Base-by-base conservation (phyloP, 371 early-diverging fungal species). In the Mortierella sp. region DNA sequence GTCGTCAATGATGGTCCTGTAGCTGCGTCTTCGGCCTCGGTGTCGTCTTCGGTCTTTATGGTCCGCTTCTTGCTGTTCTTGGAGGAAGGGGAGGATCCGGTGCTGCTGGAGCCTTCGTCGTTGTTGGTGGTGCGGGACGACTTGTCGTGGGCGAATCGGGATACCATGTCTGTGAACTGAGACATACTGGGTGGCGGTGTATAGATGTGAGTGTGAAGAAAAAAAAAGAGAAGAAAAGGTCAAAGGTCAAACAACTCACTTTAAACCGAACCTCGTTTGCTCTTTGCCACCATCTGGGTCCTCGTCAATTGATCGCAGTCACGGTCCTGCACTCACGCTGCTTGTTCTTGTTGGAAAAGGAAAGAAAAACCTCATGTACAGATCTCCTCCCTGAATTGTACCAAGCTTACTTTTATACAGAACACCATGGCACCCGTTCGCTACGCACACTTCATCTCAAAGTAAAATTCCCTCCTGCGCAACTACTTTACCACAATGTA, bases 361-460 rank as follows among this genome's bases (percentile, higher is more conserved):
- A 43, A 63, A 48, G 29, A 72, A 43, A 38, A 44, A 38, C 29
- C 3, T 27, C 21, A 54, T 18, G 41, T 14, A 49, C 38, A 44
- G 27, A 51, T 44, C 49, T 49, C 24, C 51, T 44, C 21, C n/a
- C 21, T 63, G 51, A 18, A 4, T 51, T 51, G 51, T 18, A 7
- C 18, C 16, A 58, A 1, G 2, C 35, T 35, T 18, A 38, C 54
- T 4, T 35, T 65, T 35, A 38, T 71, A 58, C 38, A 14, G 7
- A 41, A 41, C 41, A n/a, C 44, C 49, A 73, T 71, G 77, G 72
- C 79, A 71, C 77, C 82, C 18, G 48, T 85, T 75, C 72, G 65
- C 10, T 85, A 85, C 71, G 74, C 79, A 44, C 68, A 82, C 75
- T 68, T 85, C 72, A 85, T 85, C 71, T 85, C 86, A 29, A 81